Percentiles rank a stretch among this genome's conserved stretches.
Evolutionary conservation across 1,284 basidiomycete genomes (phyloP).

Genomic region (Apiotrichum domesticum): DNA sequence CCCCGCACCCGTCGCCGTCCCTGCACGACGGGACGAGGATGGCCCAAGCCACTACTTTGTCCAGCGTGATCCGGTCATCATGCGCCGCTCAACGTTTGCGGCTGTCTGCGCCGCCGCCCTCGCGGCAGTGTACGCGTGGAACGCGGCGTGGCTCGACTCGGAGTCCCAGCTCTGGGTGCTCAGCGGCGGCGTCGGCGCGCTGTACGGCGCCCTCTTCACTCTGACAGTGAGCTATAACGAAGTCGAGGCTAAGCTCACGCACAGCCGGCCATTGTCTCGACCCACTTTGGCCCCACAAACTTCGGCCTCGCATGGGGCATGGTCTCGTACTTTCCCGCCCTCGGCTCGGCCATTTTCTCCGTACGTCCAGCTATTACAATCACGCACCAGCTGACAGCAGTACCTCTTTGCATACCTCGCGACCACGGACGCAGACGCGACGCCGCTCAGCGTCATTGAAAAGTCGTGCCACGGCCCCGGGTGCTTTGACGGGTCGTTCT

Average conservation of each 20-base stretch:
- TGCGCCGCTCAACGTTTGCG: constrained; percentile 35
- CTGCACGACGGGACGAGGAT: constrained; percentile 13
- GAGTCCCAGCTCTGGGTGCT: constrained; percentile 39
- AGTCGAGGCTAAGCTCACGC: not conserved
- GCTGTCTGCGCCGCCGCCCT: constrained; percentile 29
- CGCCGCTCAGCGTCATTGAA: constrained; percentile 10
- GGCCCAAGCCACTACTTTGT: constrained; percentile 30
- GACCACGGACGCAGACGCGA: not conserved
- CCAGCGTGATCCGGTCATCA: constrained; percentile 24
- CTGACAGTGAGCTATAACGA: constrained; percentile 32
- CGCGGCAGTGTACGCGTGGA: constrained; percentile 35
- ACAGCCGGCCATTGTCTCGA: constrained; percentile 38
- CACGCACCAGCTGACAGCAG: constrained; percentile 27
- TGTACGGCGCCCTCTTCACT: constrained; percentile 47
- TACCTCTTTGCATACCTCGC: constrained; percentile 1
- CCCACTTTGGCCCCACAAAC: constrained; percentile 45
- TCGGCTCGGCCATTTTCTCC: constrained; percentile 44
- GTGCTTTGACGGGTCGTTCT: constrained; percentile 40
- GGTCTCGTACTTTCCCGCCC: constrained; percentile 43
- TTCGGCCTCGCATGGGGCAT: constrained; percentile 48
- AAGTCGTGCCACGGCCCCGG: constrained; percentile 36
- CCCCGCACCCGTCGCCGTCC: constrained; percentile 30
- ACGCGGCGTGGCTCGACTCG: constrained; percentile 28
- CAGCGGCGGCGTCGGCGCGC: constrained; percentile 39
- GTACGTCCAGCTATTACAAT: constrained; percentile 18